A percentile compares a stretch with the other conserved stretches of the same genome.
These are phyloP conservation scores for Globisporangium sylvaticum DNA, from an alignment of 352 stramenopile genomes.

Conservation along the genomic window DNA sequence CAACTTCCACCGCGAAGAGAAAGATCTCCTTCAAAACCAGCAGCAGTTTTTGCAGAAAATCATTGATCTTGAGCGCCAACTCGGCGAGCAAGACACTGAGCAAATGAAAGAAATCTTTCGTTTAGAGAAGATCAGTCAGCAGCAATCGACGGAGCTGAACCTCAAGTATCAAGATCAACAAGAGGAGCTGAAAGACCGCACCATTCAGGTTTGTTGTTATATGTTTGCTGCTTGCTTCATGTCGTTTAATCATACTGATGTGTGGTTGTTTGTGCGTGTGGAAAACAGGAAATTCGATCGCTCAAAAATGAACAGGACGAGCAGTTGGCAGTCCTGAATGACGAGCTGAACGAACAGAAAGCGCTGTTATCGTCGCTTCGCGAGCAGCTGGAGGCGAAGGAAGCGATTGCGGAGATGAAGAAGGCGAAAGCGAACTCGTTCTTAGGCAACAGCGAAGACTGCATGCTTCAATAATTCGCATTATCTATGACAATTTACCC, in stretches of 20 bases:
- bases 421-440: slow-evolving; percentile 35
- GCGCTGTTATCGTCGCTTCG: slow-evolving; percentile 40
- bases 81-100: slow-evolving; percentile 58
- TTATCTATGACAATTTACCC: background rate
- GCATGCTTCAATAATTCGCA: slow-evolving; percentile 35
- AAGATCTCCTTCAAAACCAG: slow-evolving; percentile 54
- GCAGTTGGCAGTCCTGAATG: slow-evolving; percentile 39
- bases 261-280: background rate
- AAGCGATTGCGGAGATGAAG: slow-evolving; percentile 33
- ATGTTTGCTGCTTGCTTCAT: background rate
- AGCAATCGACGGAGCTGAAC: slow-evolving; percentile 35
- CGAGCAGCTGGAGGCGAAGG: slow-evolving; percentile 50
- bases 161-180: slow-evolving; percentile 52
- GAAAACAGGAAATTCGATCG: slow-evolving; percentile 43
- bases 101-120: slow-evolving; percentile 65
- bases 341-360: slow-evolving; percentile 48
- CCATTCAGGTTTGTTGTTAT: slow-evolving; percentile 37
- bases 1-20: slow-evolving; percentile 68
- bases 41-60: slow-evolving; percentile 61
- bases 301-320: slow-evolving; percentile 62
- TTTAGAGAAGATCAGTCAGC: slow-evolving; percentile 51
- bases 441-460: slow-evolving; percentile 47
- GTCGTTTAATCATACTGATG: background rate
- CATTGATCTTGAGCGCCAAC: slow-evolving; percentile 54
- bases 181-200: slow-evolving; percentile 54